A percentile compares a stretch with the other conserved stretches of the same genome.
Evolutionary conservation across 768 basidiomycete species (phyloP).

Genomic region (Tylopilus cervinicoccineus): DNA sequence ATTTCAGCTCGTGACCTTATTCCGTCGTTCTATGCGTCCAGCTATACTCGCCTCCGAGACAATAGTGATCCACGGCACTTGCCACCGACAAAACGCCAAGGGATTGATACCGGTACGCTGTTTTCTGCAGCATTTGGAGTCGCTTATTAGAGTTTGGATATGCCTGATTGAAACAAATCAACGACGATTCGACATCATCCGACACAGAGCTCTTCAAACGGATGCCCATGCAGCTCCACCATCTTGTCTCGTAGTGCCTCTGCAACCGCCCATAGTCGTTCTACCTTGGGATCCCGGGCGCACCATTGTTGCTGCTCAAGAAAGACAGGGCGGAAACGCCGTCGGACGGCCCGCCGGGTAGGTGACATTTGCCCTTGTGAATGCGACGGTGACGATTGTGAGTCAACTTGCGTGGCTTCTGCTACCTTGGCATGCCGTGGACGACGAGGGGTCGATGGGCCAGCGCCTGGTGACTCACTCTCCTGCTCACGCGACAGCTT

Average conservation of each 20-base stretch:
- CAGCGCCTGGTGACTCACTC: not conserved
- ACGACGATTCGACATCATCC: not conserved
- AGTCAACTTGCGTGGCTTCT: conserved; percentile 10
- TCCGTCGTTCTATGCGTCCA: too few species aligned
- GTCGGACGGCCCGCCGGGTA: conserved; percentile 17
- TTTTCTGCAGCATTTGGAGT: too few species aligned
- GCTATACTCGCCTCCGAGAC: too few species aligned
- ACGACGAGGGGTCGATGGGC: conserved; percentile 25
- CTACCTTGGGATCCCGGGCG: conserved; percentile 36
- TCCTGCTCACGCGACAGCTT: conserved; percentile 1
- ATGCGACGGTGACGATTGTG: conserved; percentile 23
- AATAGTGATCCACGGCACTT: too few species aligned
- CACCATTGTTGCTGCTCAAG: conserved; percentile 49
- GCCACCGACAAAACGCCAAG: too few species aligned
- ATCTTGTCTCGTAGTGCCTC: conserved; percentile 10
- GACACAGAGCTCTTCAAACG: conserved; percentile 8
- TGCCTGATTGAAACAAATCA: too few species aligned
- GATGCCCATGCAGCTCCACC: conserved; percentile 11
- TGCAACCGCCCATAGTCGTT: conserved; percentile 24
- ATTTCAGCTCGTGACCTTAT: too few species aligned
- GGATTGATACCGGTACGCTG: too few species aligned
- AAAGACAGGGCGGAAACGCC: conserved; percentile 48
- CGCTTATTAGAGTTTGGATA: too few species aligned
- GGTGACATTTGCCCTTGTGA: conserved; percentile 13
- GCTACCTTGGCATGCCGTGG: conserved; percentile 10